These are phyloP conservation scores for Teunomyces barrocoloradensis DNA, from an alignment of 805 yeast genomes.

Conservation along the genomic window DNA sequence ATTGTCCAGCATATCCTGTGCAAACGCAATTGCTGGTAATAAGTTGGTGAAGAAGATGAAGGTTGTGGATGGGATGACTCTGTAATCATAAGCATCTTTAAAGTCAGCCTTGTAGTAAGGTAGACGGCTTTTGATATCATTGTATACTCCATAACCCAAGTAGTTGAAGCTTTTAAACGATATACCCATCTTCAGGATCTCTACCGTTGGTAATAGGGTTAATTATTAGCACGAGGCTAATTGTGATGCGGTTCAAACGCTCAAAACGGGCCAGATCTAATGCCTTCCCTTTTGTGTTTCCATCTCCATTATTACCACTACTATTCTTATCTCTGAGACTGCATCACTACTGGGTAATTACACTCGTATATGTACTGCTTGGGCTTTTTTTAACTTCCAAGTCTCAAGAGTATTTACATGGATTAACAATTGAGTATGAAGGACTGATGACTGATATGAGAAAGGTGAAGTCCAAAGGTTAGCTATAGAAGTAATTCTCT, in stretches of 20 bases:
- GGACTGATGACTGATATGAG: too few species aligned
- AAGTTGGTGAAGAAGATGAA: constrained; percentile 87
- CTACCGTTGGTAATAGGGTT: neutral
- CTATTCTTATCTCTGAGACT: too few species aligned
- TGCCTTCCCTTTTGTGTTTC: too few species aligned
- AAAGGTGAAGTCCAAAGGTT: too few species aligned
- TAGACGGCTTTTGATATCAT: constrained; percentile 49
- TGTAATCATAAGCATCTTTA: constrained; percentile 77
- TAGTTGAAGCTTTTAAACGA: constrained; percentile 12
- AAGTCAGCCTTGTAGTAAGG: constrained; percentile 80
- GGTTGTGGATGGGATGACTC: constrained; percentile 82
- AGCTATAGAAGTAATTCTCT: too few species aligned
- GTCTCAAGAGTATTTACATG: too few species aligned
- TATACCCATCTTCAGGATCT: constrained; percentile 1
- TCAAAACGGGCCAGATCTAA: neutral
- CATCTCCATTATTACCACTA: too few species aligned
- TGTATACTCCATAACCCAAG: constrained; percentile 49
- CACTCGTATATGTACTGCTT: too few species aligned
- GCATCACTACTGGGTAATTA: too few species aligned
- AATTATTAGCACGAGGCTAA: neutral
- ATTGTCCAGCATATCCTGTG: constrained; percentile 94
- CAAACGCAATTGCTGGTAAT: constrained; percentile 92
- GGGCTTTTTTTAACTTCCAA: too few species aligned
- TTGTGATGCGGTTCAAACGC: neutral
- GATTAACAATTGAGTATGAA: too few species aligned